phyloP scores from a whole-genome alignment of 805 yeast genomes.

The Zygosaccharomyces rouxii region DNA sequence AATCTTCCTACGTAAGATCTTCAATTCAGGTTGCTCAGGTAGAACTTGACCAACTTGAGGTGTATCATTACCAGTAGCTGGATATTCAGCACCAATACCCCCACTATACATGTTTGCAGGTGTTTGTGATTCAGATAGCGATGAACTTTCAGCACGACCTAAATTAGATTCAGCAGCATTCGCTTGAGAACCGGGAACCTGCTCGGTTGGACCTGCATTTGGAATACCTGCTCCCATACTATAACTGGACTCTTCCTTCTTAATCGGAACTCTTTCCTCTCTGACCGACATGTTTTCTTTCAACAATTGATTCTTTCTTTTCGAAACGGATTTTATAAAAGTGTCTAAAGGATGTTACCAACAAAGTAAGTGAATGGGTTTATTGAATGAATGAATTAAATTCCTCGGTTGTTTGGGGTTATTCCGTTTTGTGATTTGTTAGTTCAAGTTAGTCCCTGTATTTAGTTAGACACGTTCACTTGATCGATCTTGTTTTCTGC shows the following conservation, averaged over 20 bases:
- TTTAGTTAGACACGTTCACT: conserved; percentile 1
- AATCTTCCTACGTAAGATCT: conserved; percentile 74
- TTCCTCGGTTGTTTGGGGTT: not conserved
- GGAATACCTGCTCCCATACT: conserved; percentile 3
- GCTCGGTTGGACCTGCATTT: conserved; percentile 1
- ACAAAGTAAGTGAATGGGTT: not conserved
- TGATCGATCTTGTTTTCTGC: conserved; percentile 2
- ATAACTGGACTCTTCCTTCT: conserved; percentile 11
- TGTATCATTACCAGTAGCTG: not conserved
- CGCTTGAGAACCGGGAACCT: conserved; percentile 1
- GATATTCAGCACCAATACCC: not conserved
- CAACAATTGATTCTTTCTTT: not conserved
- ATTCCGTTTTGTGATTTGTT: not conserved
- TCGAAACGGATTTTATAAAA: not conserved
- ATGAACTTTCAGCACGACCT: not conserved
- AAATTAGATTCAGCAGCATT: not conserved
- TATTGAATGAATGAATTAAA: not conserved
- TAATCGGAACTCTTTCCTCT: conserved; percentile 9
- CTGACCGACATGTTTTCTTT: conserved; percentile 7
- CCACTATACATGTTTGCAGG: conserved; percentile 1
- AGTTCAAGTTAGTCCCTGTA: not conserved
- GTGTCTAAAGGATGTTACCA: not conserved
- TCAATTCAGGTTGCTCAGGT: conserved; percentile 41
- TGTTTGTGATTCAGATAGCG: not conserved
- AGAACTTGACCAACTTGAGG: conserved; percentile 24